Evolutionary conservation across 805 yeast genomes (phyloP), one percentile per base, ranked within the genome.

Genomic region (Diddensiella santjacobensis): DNA sequence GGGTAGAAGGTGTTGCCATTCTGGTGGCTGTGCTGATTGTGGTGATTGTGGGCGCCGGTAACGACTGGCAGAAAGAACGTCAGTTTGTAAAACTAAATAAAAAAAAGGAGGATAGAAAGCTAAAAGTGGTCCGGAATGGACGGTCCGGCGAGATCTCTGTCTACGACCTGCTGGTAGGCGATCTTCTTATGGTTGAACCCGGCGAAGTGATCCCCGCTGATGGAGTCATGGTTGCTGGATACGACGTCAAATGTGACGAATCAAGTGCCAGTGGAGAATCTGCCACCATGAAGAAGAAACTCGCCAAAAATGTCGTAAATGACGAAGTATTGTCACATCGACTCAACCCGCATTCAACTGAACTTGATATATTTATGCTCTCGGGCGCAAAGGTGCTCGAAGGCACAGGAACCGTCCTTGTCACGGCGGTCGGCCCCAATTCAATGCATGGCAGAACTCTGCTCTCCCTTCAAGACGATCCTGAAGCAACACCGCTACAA

Each of bases 1-100:
- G 98, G 97, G 96, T 95, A 42, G 99, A 93, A 71, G 99, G 99
- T 58, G 96, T 90, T 33, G 99, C 99, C 36, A 93, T 93, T 62
- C 78, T 93, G 57, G 84, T 84, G 3, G 99, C 99, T 18, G 86
- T 93, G 20, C 60, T 80, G 3, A 91, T 93, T 51, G 98, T 93
- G 29, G 96, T 91, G 3, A 55, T 87, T 2, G 99, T 95, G 11
- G 96, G 97, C 43, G 93, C 96, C 1, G 84, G 79, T n/a, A 93
- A 93, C 66, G 99, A 93, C 68, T 93, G 85, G 71, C 96, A 93
- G 64, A 95, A 95, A 65, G 99, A 93, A 65, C 71, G 88, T 13
- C 99, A 93, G 64, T 93, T 93, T 67, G 85, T 87, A 44, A 83
- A 81, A 57, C 76, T 93, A 54, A 90, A 91, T 66, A 80, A 88